phyloP scores from a whole-genome alignment of 2,329 filamentous ascomycete species.

The Metarhizium rileyi region DNA sequence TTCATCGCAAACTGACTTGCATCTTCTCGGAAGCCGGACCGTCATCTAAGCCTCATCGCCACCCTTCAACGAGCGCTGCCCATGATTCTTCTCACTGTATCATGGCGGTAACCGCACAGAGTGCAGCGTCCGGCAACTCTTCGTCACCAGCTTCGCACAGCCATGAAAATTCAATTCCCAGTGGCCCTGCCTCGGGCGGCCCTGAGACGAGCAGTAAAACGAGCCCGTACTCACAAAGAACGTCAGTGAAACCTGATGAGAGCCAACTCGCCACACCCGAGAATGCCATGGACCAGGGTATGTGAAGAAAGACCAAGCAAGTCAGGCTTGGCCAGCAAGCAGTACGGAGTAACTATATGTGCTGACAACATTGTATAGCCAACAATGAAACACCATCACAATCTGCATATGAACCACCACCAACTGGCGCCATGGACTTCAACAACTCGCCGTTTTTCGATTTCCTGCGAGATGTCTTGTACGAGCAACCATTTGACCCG shows the following conservation, averaged over 20 bases:
- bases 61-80: constrained; percentile 26
- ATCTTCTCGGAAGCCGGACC: constrained; percentile 27
- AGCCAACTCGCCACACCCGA: constrained; percentile 26
- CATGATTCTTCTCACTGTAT: constrained; percentile 8
- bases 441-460: constrained; percentile 35
- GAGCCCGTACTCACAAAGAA: constrained; percentile 16
- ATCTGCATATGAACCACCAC: neutral
- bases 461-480: constrained; percentile 41
- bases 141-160: constrained; percentile 13
- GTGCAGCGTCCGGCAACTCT: constrained; percentile 8
- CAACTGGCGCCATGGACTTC: constrained; percentile 17
- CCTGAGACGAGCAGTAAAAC: constrained; percentile 15
- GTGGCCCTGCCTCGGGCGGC: constrained; percentile 8
- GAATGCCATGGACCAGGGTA: constrained; percentile 20
- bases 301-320: constrained; percentile 1
- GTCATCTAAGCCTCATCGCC: constrained; percentile 33
- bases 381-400: constrained; percentile 1
- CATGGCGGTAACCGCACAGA: neutral
- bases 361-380: constrained; percentile 4
- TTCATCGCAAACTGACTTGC: constrained; percentile 36
- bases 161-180: constrained; percentile 9
- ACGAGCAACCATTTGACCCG: constrained; percentile 31
- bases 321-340: neutral
- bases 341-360: too few relatives aligned
- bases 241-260: constrained; percentile 20